Evolutionary conservation across 441 rosid genomes (phyloP), one percentile per base, ranked within the genome.

Genomic region (Erodium trifolium): DNA sequence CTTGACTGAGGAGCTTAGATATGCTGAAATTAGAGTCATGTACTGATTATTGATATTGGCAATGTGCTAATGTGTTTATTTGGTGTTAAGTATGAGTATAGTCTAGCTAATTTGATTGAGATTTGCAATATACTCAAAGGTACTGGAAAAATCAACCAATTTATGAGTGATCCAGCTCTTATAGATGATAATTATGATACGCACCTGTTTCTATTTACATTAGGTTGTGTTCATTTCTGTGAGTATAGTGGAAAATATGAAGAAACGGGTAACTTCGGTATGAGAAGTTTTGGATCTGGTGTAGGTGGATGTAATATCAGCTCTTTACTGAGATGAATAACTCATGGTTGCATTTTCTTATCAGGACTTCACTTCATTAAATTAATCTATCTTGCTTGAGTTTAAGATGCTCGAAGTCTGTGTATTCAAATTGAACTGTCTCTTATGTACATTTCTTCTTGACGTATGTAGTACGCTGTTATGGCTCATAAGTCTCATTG

Each of bases 401-500:
- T n/a, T 51, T 51, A 12, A n/a, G 57, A 51, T n/a, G 16, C 17
- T 51, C 7, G 17, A 23, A 13, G 16, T 14, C 6, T 14, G 18
- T 51, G 18, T 51, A 43, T 9, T 51, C n/a, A 14, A n/a, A 51
- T 51, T 4, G 17, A 51, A 2, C 18, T 2, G 18, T 51, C 14
- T 68, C 14, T 72, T 12, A 51, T 51, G 63, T 41, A 64, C 63
- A 73, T 64, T 62, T 65, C 37, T 72, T 18, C 43, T 5, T 16
- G 67, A 23, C 72, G 69, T 27, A 49, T 77, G 85, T 80, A 92
- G 97, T 80, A 84, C 92, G 14, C 84, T 91, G 73, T 71, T 93
- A 63, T 93, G 97, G 98, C 92, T 93, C 63, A 83, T 89, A 77
- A 89, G 94, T 70, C 78, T 93, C 70, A 91, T 93, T 68, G 74